A percentile compares a stretch with the other conserved stretches of the same genome.
Conservation (phyloP, 495 filamentous ascomycete species). For the Talaromyces thailandensis region DNA sequence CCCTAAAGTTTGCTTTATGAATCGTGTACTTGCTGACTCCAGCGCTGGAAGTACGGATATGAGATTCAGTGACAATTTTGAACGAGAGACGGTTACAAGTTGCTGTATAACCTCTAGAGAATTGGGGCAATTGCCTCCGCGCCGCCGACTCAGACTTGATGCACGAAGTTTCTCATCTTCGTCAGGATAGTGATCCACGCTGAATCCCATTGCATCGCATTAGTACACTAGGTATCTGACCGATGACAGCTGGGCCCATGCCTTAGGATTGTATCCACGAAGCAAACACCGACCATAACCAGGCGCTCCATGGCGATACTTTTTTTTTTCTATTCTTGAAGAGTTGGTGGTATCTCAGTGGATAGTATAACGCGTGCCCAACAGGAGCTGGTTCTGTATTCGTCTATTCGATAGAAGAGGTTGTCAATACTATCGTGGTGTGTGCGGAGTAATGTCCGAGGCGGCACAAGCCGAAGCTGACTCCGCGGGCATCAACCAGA, state of each 20-base stretch:
- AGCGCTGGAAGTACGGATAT: slow-evolving; percentile 32
- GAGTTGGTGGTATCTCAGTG: background rate
- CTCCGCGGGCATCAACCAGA: background rate
- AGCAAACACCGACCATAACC: slow-evolving; percentile 56
- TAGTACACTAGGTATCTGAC: background rate
- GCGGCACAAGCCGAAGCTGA: background rate
- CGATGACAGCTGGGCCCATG: slow-evolving; percentile 11
- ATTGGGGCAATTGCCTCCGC: slow-evolving; percentile 67
- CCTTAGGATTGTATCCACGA: slow-evolving; percentile 61
- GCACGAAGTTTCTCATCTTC: slow-evolving; percentile 70
- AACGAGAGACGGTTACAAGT: slow-evolving; percentile 24
- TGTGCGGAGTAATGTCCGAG: background rate
- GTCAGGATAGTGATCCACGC: slow-evolving; percentile 54
- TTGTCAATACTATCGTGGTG: background rate
- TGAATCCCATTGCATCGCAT: slow-evolving; percentile 16
- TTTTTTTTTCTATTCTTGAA: background rate
- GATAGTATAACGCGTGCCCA: no score
- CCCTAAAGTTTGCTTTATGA: slow-evolving; percentile 31
- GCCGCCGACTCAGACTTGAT: slow-evolving; percentile 44
- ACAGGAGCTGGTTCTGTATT: background rate
- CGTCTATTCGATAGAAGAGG: background rate
- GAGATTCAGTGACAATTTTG: slow-evolving; percentile 23
- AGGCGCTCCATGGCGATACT: slow-evolving; percentile 25
- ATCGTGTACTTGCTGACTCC: slow-evolving; percentile 26
- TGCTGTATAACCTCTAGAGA: slow-evolving; percentile 61